Evolutionary conservation across 139 green algal genomes (phyloP), one percentile per base, ranked within the genome.

Genomic region (Coelastrella sp.): DNA sequence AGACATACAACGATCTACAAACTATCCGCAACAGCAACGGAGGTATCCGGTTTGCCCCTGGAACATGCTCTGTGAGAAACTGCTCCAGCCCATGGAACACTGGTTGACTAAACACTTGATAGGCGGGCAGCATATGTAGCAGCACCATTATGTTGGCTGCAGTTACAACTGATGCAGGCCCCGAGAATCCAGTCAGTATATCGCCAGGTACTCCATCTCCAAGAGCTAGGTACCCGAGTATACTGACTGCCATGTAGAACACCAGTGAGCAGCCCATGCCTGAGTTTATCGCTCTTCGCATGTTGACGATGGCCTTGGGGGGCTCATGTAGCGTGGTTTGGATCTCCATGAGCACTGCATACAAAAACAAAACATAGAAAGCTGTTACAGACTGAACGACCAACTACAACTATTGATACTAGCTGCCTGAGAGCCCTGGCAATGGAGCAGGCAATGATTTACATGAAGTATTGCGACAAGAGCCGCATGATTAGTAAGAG

Each of bases 131-230:
- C 83, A 97, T 92, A 92, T 97, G 95, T 3, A 96, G 23, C 10
- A 97, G 89, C 22, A 97, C 95, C 91, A 95, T 94, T 14, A 95
- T 61, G 71, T 97, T 96, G 4, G 95, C 95, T 13, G 91, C 75
- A 4, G 83, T 77, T 66, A 95, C 91, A 65, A 97, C 20, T n/a
- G 47, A 73, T 0, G 64, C 5, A 2, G 95, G 92, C 16, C 76
- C 56, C 3, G 22, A 79, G 16, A 97, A 90, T 57, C 91, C 94
- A 22, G 96, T 91, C 57, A 97, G 92, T 65, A 97, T 95, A 73
- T 97, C 93, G n/a, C 92, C 75, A 7, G 90, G 90, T 23, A 94
- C 93, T 23, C 5, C 83, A 7, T 93, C 90, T 0, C 94, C 95
- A 73, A 94, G 94, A 3, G 93, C 94, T n/a, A 92, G 87, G 84